phyloP scores from a whole-genome alignment of 768 basidiomycete genomes.

The Rhizopogon sp. region DNA sequence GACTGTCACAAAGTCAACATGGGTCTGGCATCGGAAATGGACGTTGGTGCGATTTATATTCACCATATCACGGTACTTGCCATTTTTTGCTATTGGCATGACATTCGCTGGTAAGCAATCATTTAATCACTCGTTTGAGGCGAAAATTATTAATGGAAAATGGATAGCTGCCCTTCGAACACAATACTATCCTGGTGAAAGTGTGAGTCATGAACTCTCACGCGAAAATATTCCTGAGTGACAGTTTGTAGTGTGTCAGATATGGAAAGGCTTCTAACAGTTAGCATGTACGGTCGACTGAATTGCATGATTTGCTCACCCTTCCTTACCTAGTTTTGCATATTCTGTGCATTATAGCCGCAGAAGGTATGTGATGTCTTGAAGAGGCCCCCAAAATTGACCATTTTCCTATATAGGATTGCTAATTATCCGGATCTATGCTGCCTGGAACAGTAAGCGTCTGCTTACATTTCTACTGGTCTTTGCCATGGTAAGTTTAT shows the following conservation, averaged over 20 bases:
- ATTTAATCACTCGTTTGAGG: too few species aligned
- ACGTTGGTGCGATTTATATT: conserved; percentile 17
- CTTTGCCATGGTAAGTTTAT: not conserved
- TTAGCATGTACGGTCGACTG: not conserved
- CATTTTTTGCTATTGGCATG: conserved; percentile 16
- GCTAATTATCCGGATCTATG: not conserved
- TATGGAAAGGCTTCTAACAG: not conserved
- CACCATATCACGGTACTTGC: conserved; percentile 22
- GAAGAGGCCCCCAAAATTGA: not conserved
- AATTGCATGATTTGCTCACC: not conserved
- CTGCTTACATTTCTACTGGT: not conserved
- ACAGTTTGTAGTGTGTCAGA: not conserved
- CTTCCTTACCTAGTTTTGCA: not conserved
- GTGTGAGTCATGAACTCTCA: not conserved
- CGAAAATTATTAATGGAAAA: not conserved
- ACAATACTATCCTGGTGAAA: conserved; percentile 1
- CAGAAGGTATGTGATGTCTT: not conserved
- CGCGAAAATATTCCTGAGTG: not conserved
- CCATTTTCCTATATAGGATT: not conserved
- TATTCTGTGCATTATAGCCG: not conserved
- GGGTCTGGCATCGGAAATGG: conserved; percentile 21
- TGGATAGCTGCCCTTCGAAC: not conserved
- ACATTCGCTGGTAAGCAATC: not conserved
- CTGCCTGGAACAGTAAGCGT: not conserved
- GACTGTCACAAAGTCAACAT: conserved; percentile 10